These are phyloP conservation scores for Boletus barrowsii DNA, from an alignment of 768 basidiomycete species.

Conservation along the genomic window DNA sequence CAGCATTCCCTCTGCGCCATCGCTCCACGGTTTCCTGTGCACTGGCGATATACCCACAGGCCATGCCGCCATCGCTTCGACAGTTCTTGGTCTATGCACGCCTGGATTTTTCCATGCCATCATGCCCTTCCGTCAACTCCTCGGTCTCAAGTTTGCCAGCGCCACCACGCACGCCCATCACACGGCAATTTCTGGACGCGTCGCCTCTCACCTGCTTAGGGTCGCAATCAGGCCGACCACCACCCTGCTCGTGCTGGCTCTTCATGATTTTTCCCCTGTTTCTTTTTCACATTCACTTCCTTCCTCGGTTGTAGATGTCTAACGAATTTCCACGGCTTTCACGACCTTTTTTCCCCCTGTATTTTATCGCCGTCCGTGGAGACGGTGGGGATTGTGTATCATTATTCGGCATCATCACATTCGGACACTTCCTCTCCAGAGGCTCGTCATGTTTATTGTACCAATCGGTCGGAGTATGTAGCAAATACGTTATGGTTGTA, in stretches of 20 bases:
- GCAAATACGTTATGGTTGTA: conserved; percentile 37
- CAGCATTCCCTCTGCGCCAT: conserved; percentile 9
- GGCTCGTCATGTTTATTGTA: conserved; percentile 25
- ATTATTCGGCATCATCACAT: conserved; percentile 34
- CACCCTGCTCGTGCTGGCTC: neutral
- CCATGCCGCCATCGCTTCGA: conserved; percentile 15
- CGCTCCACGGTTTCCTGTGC: conserved; percentile 11
- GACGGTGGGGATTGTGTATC: conserved; percentile 31
- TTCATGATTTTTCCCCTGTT: conserved; percentile 8
- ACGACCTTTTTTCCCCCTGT: conserved; percentile 24
- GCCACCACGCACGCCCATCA: neutral
- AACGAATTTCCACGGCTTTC: conserved; percentile 28
- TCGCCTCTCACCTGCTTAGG: neutral
- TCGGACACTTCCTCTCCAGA: conserved; percentile 15
- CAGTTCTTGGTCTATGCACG: conserved; percentile 18
- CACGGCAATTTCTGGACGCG: conserved; percentile 17
- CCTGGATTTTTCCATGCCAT: conserved; percentile 20
- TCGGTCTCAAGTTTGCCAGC: conserved; percentile 16
- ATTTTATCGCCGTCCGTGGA: conserved; percentile 25
- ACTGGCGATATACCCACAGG: conserved; percentile 22
- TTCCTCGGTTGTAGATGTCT: conserved; percentile 13
- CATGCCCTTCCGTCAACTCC: conserved; percentile 22
- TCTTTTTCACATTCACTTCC: conserved; percentile 4
- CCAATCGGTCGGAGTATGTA: conserved; percentile 27
- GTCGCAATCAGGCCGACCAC: conserved; percentile 1